These are phyloP conservation scores for Oryza glaberrima DNA, from an alignment of 176 grass and related monocot genomes.

Conservation along the genomic window DNA sequence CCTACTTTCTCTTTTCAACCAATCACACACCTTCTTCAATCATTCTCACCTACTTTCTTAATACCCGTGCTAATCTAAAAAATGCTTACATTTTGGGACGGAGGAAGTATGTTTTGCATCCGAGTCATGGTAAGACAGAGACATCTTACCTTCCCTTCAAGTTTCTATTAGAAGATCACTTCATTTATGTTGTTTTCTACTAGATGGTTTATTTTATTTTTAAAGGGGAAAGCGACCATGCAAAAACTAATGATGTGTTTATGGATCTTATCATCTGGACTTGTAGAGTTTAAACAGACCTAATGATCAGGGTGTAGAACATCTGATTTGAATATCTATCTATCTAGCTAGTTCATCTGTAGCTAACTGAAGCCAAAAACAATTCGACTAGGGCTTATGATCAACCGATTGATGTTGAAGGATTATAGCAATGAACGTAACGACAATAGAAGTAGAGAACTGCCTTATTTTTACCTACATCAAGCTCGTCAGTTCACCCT, in stretches of 20 bases:
- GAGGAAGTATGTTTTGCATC: not conserved
- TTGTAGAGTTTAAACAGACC: not conserved
- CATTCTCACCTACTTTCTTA: too few relatives aligned
- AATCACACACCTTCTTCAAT: too few relatives aligned
- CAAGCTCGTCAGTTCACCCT: not conserved
- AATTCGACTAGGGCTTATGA: not conserved
- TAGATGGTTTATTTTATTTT: not conserved
- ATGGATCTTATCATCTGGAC: not conserved
- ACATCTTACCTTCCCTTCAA: not conserved
- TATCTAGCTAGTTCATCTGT: too few relatives aligned
- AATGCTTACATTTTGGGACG: too few relatives aligned
- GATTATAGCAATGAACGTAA: not conserved
- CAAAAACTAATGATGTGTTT: too few relatives aligned
- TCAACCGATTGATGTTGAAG: not conserved
- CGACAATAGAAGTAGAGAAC: not conserved
- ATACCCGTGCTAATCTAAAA: too few relatives aligned
- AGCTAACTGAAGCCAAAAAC: not conserved
- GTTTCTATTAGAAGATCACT: conserved; percentile 3
- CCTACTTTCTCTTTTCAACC: too few relatives aligned
- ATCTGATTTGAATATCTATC: too few relatives aligned
- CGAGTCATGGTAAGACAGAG: not conserved
- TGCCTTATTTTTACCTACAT: not conserved
- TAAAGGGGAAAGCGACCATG: not conserved
- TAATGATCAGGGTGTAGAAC: too few relatives aligned
- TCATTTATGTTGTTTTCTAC: not conserved